phyloP scores from a whole-genome alignment of 2,329 filamentous ascomycete species.

The Dactylellina drechsleri region DNA sequence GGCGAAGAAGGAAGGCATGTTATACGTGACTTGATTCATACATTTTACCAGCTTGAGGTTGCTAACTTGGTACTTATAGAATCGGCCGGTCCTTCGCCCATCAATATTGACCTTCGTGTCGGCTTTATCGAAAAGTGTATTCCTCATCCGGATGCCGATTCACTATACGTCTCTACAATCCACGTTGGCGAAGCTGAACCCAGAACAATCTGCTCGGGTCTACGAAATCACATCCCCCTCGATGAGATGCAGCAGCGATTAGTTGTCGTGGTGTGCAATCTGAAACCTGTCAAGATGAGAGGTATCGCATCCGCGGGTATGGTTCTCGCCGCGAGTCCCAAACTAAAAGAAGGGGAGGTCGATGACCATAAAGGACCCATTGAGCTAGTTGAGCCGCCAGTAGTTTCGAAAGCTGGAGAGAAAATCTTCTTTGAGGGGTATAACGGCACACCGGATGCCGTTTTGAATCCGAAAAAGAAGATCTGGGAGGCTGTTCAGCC shows the following conservation, averaged over 20 bases:
- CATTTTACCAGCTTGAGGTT: background rate
- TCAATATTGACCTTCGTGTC: constrained; percentile 91
- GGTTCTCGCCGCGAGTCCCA: constrained; percentile 94
- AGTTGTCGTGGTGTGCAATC: constrained; percentile 93
- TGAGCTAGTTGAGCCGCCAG: constrained; percentile 87
- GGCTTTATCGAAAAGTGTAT: constrained; percentile 97
- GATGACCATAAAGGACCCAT: constrained; percentile 87
- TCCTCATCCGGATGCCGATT: constrained; percentile 96
- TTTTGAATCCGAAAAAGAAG: constrained; percentile 99
- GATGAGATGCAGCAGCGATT: constrained; percentile 97
- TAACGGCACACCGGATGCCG: constrained; percentile 89
- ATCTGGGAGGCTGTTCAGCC: constrained; percentile 97
- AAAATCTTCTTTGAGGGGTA: constrained; percentile 93
- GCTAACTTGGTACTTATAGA: constrained; percentile 63
- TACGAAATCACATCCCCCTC: constrained; percentile 90
- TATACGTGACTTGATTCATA: background rate
- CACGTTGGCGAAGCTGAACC: constrained; percentile 88
- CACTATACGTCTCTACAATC: constrained; percentile 93
- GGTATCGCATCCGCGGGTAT: constrained; percentile 84
- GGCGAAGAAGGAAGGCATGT: constrained; percentile 61
- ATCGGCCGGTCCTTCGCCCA: constrained; percentile 77
- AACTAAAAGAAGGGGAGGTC: constrained; percentile 77
- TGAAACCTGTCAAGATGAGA: constrained; percentile 99
- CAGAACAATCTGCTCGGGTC: constrained; percentile 93
- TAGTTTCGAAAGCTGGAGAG: constrained; percentile 81